phyloP scores from a whole-genome alignment of 2,329 filamentous ascomycete species.

The Pestalotiopsis sp. region DNA sequence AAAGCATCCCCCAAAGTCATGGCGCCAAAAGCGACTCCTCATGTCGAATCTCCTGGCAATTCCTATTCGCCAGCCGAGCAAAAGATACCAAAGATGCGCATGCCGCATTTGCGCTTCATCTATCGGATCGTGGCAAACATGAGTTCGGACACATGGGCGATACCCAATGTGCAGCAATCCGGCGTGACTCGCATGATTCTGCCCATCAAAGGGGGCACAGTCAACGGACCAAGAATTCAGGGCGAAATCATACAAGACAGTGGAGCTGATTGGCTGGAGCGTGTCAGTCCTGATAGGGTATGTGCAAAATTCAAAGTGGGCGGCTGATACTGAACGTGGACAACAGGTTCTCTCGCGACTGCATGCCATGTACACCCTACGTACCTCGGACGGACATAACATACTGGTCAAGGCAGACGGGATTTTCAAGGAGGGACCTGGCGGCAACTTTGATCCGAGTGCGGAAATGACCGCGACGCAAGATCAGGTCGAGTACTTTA shows the following conservation, averaged over 20 bases:
- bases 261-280: constrained; percentile 24
- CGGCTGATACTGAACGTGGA: too few species aligned
- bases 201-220: constrained; percentile 22
- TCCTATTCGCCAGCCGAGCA: background rate
- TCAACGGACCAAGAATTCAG: constrained; percentile 19
- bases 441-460: background rate
- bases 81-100: constrained; percentile 19
- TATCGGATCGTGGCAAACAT: constrained; percentile 25
- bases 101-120: constrained; percentile 24
- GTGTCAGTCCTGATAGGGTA: constrained; percentile 17
- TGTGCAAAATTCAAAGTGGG: background rate
- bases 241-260: constrained; percentile 24
- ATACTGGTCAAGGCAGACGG: constrained; percentile 23
- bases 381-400: constrained; percentile 21
- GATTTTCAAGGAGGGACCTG: constrained; percentile 1
- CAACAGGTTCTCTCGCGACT: constrained; percentile 14
- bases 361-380: constrained; percentile 22
- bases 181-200: constrained; percentile 20
- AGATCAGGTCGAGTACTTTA: constrained; percentile 26
- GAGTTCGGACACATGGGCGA: constrained; percentile 17
- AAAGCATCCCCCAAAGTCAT: background rate
- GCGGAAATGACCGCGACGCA: constrained; percentile 15
- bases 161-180: constrained; percentile 18
- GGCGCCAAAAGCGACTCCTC: background rate
- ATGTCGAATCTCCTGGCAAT: constrained; percentile 16